Base-by-base conservation (phyloP, 2,329 filamentous ascomycete species). In the Zarea fungicola region DNA sequence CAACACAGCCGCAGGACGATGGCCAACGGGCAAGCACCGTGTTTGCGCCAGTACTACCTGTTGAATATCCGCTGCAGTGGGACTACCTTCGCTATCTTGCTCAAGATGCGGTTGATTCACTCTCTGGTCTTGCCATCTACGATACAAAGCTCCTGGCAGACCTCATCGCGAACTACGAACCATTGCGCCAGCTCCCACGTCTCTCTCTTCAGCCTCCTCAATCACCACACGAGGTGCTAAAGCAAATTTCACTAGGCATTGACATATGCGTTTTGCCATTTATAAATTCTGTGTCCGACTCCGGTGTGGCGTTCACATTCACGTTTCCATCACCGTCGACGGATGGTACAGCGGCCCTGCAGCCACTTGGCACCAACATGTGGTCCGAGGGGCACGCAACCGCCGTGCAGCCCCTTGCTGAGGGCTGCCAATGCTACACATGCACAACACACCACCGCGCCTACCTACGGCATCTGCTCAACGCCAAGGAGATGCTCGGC, bases 401-500 rank as follows among this genome's bases (percentile, higher is more conserved):
- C 5, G 81, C 87, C 32, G 62, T 88, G 1, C 65, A 66, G 0
- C 84, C 92, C 0, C 70, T 96, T 3, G 62, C 67, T 1, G 58
- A 74, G 6, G 75, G 67, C 14, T 99, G 93, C 65, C 58, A 68
- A 43, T 99, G 93, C 74, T 92, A 95, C 65, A 75, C 89, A 19
- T 99, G 93, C 73, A 80, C 74, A 2, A 79, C 78, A 16, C 92
- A 97, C 65, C 89, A 96, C 66, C 76, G 85, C 42, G 92, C 93
- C 0, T 99, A 88, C 66, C 62, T 99, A 29, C 85, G 90, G 55
- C 93, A 99, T 65, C 76, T 97, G 1, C 79, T 99, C 6, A 77
- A 81, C 40, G 90, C 93, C 1, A 95, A 91, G 62, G 93, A 99
- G 67, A 97, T 99, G 93, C 81, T 96, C 5, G 92, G 86, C 21